Evolutionary conservation across 495 filamentous ascomycete genomes (phyloP).

Genomic region (Neurospora discreta): DNA sequence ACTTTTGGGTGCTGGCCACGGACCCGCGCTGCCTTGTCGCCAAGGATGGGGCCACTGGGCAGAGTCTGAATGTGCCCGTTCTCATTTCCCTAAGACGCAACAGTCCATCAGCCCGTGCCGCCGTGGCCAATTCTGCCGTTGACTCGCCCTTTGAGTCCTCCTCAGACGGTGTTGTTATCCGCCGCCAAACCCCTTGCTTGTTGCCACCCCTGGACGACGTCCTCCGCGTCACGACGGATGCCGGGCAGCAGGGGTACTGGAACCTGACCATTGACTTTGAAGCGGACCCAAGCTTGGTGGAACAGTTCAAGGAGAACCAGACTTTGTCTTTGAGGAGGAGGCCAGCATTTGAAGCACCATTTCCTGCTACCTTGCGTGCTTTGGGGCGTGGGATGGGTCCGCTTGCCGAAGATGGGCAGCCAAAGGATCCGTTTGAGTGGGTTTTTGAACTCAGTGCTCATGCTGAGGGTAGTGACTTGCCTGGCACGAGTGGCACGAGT

Average conservation of each 20-base stretch:
- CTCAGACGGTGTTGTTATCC: constrained; percentile 8
- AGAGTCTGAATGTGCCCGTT: constrained; percentile 66
- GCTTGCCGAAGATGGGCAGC: constrained; percentile 3
- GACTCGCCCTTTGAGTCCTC: neutral
- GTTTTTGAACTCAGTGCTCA: constrained; percentile 37
- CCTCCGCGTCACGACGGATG: constrained; percentile 49
- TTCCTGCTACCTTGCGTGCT: constrained; percentile 62
- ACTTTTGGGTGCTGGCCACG: constrained; percentile 92
- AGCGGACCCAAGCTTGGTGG: constrained; percentile 48
- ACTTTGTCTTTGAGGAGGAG: constrained; percentile 74
- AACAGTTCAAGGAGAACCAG: constrained; percentile 63
- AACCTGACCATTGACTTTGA: constrained; percentile 71
- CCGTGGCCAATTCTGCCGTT: neutral
- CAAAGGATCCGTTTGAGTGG: constrained; percentile 53
- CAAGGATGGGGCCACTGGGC: constrained; percentile 71
- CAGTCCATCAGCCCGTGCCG: constrained; percentile 13
- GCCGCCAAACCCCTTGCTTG: constrained; percentile 59
- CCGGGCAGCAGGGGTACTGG: constrained; percentile 65
- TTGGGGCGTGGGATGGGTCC: constrained; percentile 37
- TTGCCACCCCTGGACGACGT: constrained; percentile 70
- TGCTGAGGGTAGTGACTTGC: neutral
- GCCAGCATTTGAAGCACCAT: constrained; percentile 56
- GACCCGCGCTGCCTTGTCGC: constrained; percentile 81
- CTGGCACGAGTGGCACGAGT: neutral
- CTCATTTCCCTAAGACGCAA: constrained; percentile 24